Percentiles rank a stretch among this genome's conserved stretches.
These are phyloP conservation scores for Scheffersomyces parashehatae DNA, from an alignment of 1,139 yeast species.

Conservation along the genomic window DNA sequence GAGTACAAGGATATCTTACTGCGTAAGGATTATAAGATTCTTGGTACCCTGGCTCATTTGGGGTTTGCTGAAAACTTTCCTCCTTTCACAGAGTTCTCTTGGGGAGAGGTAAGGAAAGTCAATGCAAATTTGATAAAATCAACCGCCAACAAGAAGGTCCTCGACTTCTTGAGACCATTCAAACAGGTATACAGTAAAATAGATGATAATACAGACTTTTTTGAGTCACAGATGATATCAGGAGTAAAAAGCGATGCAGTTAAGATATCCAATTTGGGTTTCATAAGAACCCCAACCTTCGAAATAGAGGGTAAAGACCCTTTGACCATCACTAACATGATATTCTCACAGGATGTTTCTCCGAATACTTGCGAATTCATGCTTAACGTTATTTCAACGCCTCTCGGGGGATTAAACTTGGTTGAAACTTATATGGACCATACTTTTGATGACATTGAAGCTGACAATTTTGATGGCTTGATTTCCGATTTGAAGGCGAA, in stretches of 20 bases:
- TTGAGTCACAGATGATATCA: conserved; percentile 23
- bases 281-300: conserved; percentile 15
- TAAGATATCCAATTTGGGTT: conserved; percentile 44
- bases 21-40: conserved; percentile 24
- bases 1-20: conserved; percentile 19
- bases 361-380: conserved; percentile 39
- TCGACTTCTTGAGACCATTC: conserved; percentile 25
- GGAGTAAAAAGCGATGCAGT: conserved; percentile 30
- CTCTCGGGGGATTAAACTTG: conserved; percentile 36
- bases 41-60: conserved; percentile 37
- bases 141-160: conserved; percentile 23
- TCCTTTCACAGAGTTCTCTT: conserved; percentile 32
- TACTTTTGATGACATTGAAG: conserved; percentile 18
- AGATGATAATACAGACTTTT: conserved; percentile 22
- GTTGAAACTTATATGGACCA: conserved; percentile 31
- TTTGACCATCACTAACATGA: conserved; percentile 32
- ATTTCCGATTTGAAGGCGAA: conserved; percentile 21
- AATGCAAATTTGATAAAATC: conserved; percentile 20
- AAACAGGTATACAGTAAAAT: conserved; percentile 16
- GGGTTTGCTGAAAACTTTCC: conserved; percentile 33
- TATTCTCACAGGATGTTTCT: conserved; percentile 41
- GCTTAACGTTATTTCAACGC: conserved; percentile 34
- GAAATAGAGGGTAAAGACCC: conserved; percentile 1
- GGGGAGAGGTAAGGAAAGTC: conserved; percentile 33
- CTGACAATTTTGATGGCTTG: conserved; percentile 25